phyloP scores from a whole-genome alignment of 2,329 filamentous ascomycete species.

The Albifimbria verrucaria region DNA sequence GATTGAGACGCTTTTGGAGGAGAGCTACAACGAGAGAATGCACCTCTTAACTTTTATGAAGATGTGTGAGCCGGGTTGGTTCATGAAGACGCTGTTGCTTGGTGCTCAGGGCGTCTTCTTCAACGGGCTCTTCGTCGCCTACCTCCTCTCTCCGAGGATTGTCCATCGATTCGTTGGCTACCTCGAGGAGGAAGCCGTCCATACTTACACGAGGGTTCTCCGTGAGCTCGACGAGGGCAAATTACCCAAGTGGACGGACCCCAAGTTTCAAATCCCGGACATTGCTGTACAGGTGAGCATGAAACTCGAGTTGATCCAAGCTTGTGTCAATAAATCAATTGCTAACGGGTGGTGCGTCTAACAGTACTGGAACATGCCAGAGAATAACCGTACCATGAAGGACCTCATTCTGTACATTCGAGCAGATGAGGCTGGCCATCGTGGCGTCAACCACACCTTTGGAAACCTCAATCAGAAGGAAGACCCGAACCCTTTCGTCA shows the following conservation, averaged over 20 bases:
- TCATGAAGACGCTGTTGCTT: conserved; percentile 90
- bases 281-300: conserved; percentile 67
- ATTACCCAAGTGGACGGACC: conserved; percentile 73
- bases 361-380: conserved; percentile 89
- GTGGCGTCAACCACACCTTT: conserved; percentile 94
- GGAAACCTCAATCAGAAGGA: conserved; percentile 80
- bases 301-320: neutral
- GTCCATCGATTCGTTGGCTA: conserved; percentile 97
- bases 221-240: conserved; percentile 82
- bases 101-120: conserved; percentile 95
- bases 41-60: conserved; percentile 91
- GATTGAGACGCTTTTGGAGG: conserved; percentile 90
- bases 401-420: conserved; percentile 86
- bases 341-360: conserved; percentile 5
- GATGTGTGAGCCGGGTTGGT: conserved; percentile 69
- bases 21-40: conserved; percentile 93
- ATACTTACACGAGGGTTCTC: conserved; percentile 90
- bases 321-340: neutral
- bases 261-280: conserved; percentile 73
- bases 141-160: conserved; percentile 80
- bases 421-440: conserved; percentile 83
- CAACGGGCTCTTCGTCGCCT: conserved; percentile 87
- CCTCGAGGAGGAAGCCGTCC: conserved; percentile 93
- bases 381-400: conserved; percentile 76
- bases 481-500: conserved; percentile 91